Evolutionary conservation across 768 basidiomycete genomes (phyloP), one percentile per base, ranked within the genome.

Genomic region (Amanita exitialis): DNA sequence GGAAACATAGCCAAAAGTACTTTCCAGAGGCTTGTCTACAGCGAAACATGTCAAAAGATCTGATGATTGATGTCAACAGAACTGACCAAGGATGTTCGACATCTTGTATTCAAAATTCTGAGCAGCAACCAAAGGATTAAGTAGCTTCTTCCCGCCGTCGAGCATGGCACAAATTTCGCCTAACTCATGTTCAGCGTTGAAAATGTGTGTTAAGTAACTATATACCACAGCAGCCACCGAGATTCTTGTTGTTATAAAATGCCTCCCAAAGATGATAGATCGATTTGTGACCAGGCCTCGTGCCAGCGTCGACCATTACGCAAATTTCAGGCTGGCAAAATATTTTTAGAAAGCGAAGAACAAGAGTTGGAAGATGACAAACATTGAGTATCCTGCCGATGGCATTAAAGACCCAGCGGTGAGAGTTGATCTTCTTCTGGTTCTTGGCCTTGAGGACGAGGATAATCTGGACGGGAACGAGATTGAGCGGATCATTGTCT

Each of bases 101-200:
- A 96, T 95, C 70, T 92, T 96, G 71, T 96, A 96, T 69, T 94
- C 92, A 58, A 94, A 94, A 68, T 97, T 96, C 65, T 97, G 94
- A n/a, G 94, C 92, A 6, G 94, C 94, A 25, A 97, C 79, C 44
- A 93, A 70, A 21, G 91, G 94, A 61, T 97, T 97, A 54, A 96
- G 65, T 21, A 97, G 78, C 65, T 96, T 96, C 67, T 68, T 83
- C 38, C 92, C 92, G n/a, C 90, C 90, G 64, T 91, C 81, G 60
- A 95, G 87, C 93, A 95, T 95, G 53, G 94, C 94, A 56, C 93
- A 88, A 58, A 95, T 94, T 74, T 94, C 92, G 57, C 72, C 70
- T 71, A 27, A 7, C 37, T 9, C 18, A 30, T 25, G 13, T 27
- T 59, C 23, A 55, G 28, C 12, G 47, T 20, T 20, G 6, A 30